Evolutionary conservation across 148 eudicot genomes (phyloP).

Genomic region (Cornus kousa): DNA sequence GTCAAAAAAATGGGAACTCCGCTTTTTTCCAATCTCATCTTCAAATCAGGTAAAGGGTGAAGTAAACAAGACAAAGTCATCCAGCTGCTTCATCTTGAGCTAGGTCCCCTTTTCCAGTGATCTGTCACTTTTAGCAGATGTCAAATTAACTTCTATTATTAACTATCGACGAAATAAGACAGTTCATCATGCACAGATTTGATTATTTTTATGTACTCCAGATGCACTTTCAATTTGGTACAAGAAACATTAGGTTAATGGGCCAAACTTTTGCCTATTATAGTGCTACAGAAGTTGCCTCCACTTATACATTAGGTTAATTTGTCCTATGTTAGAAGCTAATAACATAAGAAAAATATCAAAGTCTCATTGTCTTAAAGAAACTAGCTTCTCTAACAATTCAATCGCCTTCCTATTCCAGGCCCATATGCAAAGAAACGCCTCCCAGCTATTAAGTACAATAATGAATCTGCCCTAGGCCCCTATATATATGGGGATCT

Average conservation of each 20-base stretch:
- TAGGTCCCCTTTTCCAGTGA: not conserved
- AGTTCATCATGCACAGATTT: not conserved
- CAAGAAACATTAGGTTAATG: not conserved
- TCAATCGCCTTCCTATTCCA: too few species aligned
- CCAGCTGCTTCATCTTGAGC: conserved; percentile 1
- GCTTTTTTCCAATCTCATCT: not conserved
- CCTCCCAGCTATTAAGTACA: too few species aligned
- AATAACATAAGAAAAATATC: too few species aligned
- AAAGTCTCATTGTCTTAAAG: too few species aligned
- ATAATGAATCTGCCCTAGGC: too few species aligned
- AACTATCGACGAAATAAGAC: not conserved
- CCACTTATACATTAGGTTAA: not conserved
- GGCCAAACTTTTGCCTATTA: not conserved
- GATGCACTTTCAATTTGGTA: not conserved
- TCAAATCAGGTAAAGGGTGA: not conserved
- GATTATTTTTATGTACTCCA: not conserved
- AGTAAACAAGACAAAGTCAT: not conserved
- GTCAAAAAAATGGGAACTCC: not conserved
- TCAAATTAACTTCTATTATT: not conserved
- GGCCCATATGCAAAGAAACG: too few species aligned
- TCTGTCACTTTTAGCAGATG: not conserved
- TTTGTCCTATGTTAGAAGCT: too few species aligned
- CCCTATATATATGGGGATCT: not conserved
- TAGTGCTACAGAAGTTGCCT: not conserved
- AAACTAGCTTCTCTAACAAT: too few species aligned